Conservation (phyloP, 805 yeast genomes). For the Saccharomycopsis sp. region DNA sequence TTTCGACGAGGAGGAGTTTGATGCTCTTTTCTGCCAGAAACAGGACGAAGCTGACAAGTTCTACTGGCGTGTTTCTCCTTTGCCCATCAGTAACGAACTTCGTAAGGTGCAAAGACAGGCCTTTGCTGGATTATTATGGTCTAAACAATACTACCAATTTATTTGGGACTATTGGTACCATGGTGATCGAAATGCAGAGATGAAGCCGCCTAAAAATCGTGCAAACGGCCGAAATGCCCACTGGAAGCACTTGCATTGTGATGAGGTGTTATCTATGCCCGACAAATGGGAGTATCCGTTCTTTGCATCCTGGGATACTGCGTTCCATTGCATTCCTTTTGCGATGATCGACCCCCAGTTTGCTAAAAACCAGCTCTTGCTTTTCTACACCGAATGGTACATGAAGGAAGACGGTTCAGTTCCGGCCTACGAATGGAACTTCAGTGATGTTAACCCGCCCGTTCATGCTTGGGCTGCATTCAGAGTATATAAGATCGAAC, state of each 20-base stretch:
- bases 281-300: slow-evolving; percentile 96
- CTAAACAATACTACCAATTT: slow-evolving; percentile 85
- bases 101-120: slow-evolving; percentile 88
- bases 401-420: slow-evolving; percentile 98
- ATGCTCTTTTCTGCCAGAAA: slow-evolving; percentile 58
- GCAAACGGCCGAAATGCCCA: slow-evolving; percentile 83
- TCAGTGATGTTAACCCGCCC: slow-evolving; percentile 93
- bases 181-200: slow-evolving; percentile 73
- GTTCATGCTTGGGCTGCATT: slow-evolving; percentile 96
- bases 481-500: slow-evolving; percentile 79
- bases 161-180: slow-evolving; percentile 79
- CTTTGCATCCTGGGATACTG: slow-evolving; percentile 96
- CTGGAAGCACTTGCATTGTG: slow-evolving; percentile 85
- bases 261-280: slow-evolving; percentile 82
- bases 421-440: slow-evolving; percentile 97
- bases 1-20: slow-evolving; percentile 70
- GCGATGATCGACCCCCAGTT: slow-evolving; percentile 92
- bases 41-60: slow-evolving; percentile 88
- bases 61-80: slow-evolving; percentile 81
- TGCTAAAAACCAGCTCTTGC: slow-evolving; percentile 81
- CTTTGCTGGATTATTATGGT: slow-evolving; percentile 89
- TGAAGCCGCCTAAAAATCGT: slow-evolving; percentile 74
- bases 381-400: slow-evolving; percentile 90
- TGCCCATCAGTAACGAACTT: slow-evolving; percentile 74
- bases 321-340: slow-evolving; percentile 88